Evolutionary conservation across 1,284 basidiomycete species (phyloP).

Genomic region (Cryptococcus neoformans): DNA sequence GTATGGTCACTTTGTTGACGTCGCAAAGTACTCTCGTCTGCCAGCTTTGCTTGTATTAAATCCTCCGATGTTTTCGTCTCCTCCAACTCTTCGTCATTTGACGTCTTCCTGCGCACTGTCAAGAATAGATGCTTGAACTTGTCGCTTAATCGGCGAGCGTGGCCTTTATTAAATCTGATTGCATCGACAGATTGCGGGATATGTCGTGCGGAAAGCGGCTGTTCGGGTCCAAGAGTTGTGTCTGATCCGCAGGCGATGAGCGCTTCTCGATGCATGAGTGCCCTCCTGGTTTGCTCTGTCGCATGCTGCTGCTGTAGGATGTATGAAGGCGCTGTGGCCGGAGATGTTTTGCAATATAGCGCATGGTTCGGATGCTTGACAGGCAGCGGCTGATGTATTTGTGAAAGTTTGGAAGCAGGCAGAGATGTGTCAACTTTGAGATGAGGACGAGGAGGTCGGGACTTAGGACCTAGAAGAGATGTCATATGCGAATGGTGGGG

Average conservation of each 20-base stretch:
- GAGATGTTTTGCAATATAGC: neutral
- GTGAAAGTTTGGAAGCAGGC: neutral
- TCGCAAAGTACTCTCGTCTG: neutral
- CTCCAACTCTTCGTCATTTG: neutral
- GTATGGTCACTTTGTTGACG: neutral
- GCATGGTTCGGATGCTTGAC: neutral
- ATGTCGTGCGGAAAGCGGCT: neutral
- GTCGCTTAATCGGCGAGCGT: conserved; percentile 4
- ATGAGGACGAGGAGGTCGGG: neutral
- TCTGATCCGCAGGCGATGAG: neutral
- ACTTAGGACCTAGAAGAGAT: neutral
- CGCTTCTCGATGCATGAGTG: conserved; percentile 3
- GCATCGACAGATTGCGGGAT: neutral
- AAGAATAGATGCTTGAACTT: conserved; percentile 3
- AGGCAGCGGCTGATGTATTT: neutral
- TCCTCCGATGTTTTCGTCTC: neutral
- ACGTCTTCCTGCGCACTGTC: neutral
- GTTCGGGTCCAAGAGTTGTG: neutral
- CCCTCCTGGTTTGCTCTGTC: neutral
- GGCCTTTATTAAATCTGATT: neutral
- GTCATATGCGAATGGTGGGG: neutral
- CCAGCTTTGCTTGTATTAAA: neutral
- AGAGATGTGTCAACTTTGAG: neutral
- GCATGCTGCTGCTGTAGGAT: neutral
- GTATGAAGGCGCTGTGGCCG: neutral